These are phyloP conservation scores for Sphaerobolus stellatus DNA, from an alignment of 1,284 basidiomycete species.

Conservation along the genomic window DNA sequence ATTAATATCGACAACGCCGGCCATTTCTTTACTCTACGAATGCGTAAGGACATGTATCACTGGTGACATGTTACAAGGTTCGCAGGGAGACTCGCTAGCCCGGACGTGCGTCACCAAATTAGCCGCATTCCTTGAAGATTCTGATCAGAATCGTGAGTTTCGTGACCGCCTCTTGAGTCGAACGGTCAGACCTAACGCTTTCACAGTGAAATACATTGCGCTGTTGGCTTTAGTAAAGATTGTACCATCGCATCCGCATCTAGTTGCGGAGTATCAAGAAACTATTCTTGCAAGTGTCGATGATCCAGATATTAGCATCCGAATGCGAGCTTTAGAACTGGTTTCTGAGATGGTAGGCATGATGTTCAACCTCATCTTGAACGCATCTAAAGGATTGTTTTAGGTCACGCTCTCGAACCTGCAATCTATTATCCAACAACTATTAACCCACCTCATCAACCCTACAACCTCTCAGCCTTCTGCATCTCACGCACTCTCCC, in stretches of 20 bases:
- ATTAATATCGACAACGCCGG: constrained; percentile 93
- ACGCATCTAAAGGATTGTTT: too few species aligned
- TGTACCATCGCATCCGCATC: constrained; percentile 86
- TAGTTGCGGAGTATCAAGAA: constrained; percentile 91
- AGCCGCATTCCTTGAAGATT: constrained; percentile 86
- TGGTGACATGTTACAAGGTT: constrained; percentile 89
- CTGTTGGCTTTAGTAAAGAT: constrained; percentile 95
- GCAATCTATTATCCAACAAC: constrained; percentile 84
- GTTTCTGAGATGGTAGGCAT: constrained; percentile 84
- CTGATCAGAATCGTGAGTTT: constrained; percentile 86
- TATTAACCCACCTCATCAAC: constrained; percentile 82
- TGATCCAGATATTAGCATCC: constrained; percentile 93
- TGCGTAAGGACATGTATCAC: constrained; percentile 98
- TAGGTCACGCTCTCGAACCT: constrained; percentile 82
- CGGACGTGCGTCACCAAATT: constrained; percentile 91
- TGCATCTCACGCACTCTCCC: constrained; percentile 61
- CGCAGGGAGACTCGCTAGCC: constrained; percentile 80
- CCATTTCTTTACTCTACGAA: constrained; percentile 95
- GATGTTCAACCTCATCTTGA: too few species aligned
- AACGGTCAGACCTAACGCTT: background rate
- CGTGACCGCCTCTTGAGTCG: background rate
- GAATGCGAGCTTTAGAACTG: constrained; percentile 92
- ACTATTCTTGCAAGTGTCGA: constrained; percentile 88
- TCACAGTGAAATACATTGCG: constrained; percentile 91
- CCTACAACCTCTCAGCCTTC: constrained; percentile 50